Conservation (phyloP, 441 rosid genomes). For the Pelargonium fulgidum region DNA sequence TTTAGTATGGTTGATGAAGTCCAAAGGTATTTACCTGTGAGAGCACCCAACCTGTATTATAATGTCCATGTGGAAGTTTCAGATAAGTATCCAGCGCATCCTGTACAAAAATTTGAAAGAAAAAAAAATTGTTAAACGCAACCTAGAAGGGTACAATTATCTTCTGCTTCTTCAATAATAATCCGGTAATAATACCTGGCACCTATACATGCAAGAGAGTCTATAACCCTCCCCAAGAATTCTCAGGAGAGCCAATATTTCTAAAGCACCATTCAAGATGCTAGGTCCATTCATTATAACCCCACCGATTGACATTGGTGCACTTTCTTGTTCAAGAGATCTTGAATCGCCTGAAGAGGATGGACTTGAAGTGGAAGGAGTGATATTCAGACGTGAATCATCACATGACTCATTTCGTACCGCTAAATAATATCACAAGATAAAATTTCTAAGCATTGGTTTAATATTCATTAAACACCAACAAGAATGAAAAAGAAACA, state of each 20-base stretch:
- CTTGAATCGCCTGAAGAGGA: slow-evolving; percentile 30
- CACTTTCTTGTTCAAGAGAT: slow-evolving; percentile 32
- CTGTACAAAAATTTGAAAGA: slow-evolving; percentile 27
- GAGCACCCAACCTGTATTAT: slow-evolving; percentile 51
- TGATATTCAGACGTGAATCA: slow-evolving; percentile 21
- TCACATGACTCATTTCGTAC: slow-evolving; percentile 21
- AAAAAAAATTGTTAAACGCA: background rate
- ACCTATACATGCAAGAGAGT: slow-evolving; percentile 36
- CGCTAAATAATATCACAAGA: slow-evolving; percentile 17
- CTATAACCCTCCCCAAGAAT: slow-evolving; percentile 47
- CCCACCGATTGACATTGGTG: slow-evolving; percentile 21
- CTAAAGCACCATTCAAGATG: slow-evolving; percentile 34
- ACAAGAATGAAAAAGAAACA: background rate
- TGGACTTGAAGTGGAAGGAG: slow-evolving; percentile 29
- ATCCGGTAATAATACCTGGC: slow-evolving; percentile 34
- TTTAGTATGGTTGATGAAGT: slow-evolving; percentile 5
- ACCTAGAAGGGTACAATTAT: slow-evolving; percentile 14
- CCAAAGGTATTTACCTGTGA: slow-evolving; percentile 34
- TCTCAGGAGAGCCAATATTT: slow-evolving; percentile 41
- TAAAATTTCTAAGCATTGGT: background rate
- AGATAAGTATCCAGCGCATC: slow-evolving; percentile 41
- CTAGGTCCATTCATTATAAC: slow-evolving; percentile 23
- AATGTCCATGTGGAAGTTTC: slow-evolving; percentile 44
- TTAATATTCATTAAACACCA: background rate
- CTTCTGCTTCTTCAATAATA: slow-evolving; percentile 10